A percentile compares a stretch with the other conserved stretches of the same genome.
These are phyloP conservation scores for Erysiphe pulchra DNA, from an alignment of 2,329 filamentous ascomycete species.

Conservation along the genomic window DNA sequence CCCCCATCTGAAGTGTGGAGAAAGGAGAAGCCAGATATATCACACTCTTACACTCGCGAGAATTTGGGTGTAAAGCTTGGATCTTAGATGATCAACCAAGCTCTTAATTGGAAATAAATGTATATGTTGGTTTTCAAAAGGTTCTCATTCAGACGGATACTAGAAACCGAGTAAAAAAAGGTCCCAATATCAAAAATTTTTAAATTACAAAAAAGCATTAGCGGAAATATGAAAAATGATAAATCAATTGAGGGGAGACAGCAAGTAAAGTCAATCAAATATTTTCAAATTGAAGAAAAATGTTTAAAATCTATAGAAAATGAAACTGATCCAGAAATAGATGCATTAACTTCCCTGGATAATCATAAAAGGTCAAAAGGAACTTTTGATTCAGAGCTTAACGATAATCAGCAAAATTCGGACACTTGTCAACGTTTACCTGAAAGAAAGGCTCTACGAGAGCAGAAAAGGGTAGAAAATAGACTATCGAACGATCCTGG, in stretches of 20 bases:
- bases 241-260: not conserved
- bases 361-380: not conserved
- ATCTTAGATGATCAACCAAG: not conserved
- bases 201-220: too few species aligned
- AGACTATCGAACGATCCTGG: not conserved
- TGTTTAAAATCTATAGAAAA: too few species aligned
- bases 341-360: not conserved
- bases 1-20: not conserved
- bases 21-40: not conserved
- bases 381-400: not conserved
- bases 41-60: not conserved
- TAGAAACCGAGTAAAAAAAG: not conserved
- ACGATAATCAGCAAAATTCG: not conserved
- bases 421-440: not conserved
- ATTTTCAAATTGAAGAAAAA: too few species aligned
- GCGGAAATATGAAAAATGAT: not conserved
- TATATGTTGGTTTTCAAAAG: not conserved
- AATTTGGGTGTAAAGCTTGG: not conserved
- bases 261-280: not conserved
- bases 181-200: not conserved
- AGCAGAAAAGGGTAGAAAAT: not conserved
- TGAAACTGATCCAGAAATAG: not conserved
- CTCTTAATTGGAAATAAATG: not conserved
- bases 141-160: not conserved
- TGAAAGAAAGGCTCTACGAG: not conserved